Percentiles rank a stretch among this genome's conserved stretches.
These are phyloP conservation scores for Penicillium sp. DNA, from an alignment of 2,329 filamentous ascomycete species.

Conservation along the genomic window DNA sequence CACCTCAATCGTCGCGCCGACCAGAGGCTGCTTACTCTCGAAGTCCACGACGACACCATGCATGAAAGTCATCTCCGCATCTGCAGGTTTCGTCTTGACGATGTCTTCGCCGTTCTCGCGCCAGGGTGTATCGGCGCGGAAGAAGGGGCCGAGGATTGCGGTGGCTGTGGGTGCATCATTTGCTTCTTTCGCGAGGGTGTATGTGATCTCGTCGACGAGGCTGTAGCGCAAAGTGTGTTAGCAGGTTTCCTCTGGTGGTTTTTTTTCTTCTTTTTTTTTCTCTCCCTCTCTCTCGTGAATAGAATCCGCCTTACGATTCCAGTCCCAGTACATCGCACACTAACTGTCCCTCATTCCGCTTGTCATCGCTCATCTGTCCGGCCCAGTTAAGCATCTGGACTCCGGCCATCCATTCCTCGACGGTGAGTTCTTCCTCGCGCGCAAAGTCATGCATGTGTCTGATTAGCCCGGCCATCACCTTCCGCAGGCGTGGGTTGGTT, in stretches of 20 bases:
- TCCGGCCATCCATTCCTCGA: conserved; percentile 57
- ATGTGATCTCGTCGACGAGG: conserved; percentile 77
- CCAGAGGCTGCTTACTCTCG: conserved; percentile 60
- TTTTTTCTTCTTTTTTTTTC: background rate
- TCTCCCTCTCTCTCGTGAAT: background rate
- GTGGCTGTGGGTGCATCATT: conserved; percentile 62
- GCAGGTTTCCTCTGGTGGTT: background rate
- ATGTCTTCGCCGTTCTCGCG: conserved; percentile 68
- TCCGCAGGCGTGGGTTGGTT: conserved; percentile 61
- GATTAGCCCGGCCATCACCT: conserved; percentile 55
- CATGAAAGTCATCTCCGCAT: conserved; percentile 59
- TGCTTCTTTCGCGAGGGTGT: conserved; percentile 56
- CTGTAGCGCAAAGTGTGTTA: conserved; percentile 21
- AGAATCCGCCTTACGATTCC: conserved; percentile 46
- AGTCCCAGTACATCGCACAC: conserved; percentile 58
- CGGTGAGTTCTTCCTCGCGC: conserved; percentile 55
- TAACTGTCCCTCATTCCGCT: conserved; percentile 61
- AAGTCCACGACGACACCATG: conserved; percentile 60
- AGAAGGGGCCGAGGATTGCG: conserved; percentile 82
- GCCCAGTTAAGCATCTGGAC: conserved; percentile 59
- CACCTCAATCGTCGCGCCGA: conserved; percentile 65
- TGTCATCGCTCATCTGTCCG: conserved; percentile 59
- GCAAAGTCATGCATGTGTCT: conserved; percentile 58
- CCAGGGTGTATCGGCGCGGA: conserved; percentile 67
- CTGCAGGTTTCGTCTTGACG: conserved; percentile 47